phyloP scores from a whole-genome alignment of 192 early-diverging fungal species.

The Linnemannia hyalina region DNA sequence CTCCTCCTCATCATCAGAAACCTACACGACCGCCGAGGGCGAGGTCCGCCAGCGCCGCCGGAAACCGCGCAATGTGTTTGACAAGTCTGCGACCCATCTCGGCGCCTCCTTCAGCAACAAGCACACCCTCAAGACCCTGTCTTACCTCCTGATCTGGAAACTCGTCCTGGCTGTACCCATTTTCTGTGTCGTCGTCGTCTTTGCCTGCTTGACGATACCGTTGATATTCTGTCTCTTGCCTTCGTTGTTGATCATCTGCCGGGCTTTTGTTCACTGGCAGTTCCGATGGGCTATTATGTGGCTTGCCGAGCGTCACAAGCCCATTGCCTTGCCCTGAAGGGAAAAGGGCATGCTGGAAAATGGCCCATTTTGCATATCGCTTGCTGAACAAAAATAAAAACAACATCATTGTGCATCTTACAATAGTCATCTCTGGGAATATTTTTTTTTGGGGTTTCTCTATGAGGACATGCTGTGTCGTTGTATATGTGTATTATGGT shows the following conservation, averaged over 20 bases:
- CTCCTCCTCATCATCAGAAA: neutral
- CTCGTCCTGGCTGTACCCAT: conserved; percentile 25
- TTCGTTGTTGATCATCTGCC: conserved; percentile 18
- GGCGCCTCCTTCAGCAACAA: conserved; percentile 9
- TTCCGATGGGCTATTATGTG: conserved; percentile 48
- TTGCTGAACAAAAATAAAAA: neutral
- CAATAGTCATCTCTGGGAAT: too few species aligned
- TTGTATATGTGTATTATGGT: neutral
- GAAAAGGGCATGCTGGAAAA: neutral
- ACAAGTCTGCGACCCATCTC: conserved; percentile 8
- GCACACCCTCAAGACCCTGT: conserved; percentile 27
- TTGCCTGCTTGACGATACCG: conserved; percentile 26
- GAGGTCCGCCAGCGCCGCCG: neutral
- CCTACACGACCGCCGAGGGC: conserved; percentile 2
- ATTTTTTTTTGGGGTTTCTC: neutral
- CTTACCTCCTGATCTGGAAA: conserved; percentile 47
- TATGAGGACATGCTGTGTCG: neutral
- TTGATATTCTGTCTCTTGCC: conserved; percentile 47
- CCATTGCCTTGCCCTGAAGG: conserved; percentile 32
- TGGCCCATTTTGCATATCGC: neutral
- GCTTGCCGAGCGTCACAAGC: conserved; percentile 31
- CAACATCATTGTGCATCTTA: conserved; percentile 1
- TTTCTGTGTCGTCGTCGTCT: conserved; percentile 20
- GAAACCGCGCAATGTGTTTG: neutral
- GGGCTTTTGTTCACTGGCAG: conserved; percentile 30